Evolutionary conservation across 2,329 filamentous ascomycete genomes (phyloP), one percentile per base, ranked within the genome.

Genomic region (Septoria petroselini): DNA sequence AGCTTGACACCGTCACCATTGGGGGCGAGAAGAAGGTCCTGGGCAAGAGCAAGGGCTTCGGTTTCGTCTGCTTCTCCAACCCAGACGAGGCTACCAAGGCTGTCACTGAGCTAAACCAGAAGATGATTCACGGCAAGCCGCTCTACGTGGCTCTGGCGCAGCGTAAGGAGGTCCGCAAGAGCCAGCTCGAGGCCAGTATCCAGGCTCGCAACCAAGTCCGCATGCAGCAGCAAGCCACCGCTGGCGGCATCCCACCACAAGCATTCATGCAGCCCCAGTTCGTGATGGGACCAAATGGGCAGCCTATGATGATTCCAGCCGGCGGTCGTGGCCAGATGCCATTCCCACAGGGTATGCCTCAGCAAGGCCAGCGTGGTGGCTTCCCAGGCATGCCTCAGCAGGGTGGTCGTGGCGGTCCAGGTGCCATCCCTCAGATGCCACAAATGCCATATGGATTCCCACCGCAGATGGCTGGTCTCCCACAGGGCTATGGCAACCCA

Each of bases 21-120:
- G 79, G 80, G 70, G 69, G 76, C 48, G 75, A 80, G 65, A 82
- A 82, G 75, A 82, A 80, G 71, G 70, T 76, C 44, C 80, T 95
- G 54, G 93, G 93, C 71, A 97, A 97, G 87, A 95, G 90, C 85
- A 98, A 97, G 81, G 93, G 93, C 71, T 98, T 98, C 71, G 93
- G 93, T 65, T 98, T 98, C 73, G 93, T 98, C 68, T 98, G 93
- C 86, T 98, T 98, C 80, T 93, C 88, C 82, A 97, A 95, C 80
- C 91, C 93, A 54, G 93, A 98, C 66, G 93, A 98, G 72, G 93
- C 93, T 60, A 96, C 91, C 76, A 97, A 97, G 83, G 93, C 93
- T 59, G 91, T 98, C 59, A 90, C 91, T 54, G 93, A 98, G 75
- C 96, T 97, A 89, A 98, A 98, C 80, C 91, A 97, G 80, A 90